Evolutionary conservation across 148 eudicot genomes (phyloP).

Genomic region (Camellia lanceoleosa): DNA sequence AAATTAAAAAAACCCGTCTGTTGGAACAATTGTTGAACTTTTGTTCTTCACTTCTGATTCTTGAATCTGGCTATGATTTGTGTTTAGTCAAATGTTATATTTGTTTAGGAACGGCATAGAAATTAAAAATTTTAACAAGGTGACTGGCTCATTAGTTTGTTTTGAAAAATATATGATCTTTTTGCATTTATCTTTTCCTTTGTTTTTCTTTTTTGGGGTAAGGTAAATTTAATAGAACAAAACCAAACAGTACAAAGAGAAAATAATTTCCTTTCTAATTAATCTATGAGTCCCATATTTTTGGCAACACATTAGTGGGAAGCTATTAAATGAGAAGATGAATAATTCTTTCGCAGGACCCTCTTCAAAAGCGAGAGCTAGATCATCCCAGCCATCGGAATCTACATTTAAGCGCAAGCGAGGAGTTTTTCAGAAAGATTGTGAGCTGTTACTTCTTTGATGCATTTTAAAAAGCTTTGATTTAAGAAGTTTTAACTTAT

Average conservation of each 20-base stretch:
- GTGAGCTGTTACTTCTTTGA: conserved; percentile 35
- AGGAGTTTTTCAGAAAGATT: conserved; percentile 88
- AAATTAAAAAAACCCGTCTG: neutral
- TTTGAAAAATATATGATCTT: too few species aligned
- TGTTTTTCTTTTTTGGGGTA: too few species aligned
- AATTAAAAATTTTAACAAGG: too few species aligned
- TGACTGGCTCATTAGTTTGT: too few species aligned
- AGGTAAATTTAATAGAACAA: too few species aligned
- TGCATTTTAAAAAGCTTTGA: neutral
- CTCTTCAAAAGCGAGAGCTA: conserved; percentile 58
- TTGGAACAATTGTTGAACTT: neutral
- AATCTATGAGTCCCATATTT: too few species aligned
- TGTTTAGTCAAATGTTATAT: neutral
- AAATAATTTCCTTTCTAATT: too few species aligned
- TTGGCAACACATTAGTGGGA: neutral
- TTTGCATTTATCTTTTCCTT: too few species aligned
- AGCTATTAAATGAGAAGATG: conserved; percentile 13
- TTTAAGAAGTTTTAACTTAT: neutral
- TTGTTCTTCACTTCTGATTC: neutral
- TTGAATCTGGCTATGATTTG: neutral
- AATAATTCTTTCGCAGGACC: conserved; percentile 44
- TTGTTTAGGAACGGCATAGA: neutral
- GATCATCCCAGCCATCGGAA: conserved; percentile 57
- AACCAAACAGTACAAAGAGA: too few species aligned
- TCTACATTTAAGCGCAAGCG: conserved; percentile 75